Base-by-base conservation (phyloP, 1,284 basidiomycete species). In the Trametes pubescens region DNA sequence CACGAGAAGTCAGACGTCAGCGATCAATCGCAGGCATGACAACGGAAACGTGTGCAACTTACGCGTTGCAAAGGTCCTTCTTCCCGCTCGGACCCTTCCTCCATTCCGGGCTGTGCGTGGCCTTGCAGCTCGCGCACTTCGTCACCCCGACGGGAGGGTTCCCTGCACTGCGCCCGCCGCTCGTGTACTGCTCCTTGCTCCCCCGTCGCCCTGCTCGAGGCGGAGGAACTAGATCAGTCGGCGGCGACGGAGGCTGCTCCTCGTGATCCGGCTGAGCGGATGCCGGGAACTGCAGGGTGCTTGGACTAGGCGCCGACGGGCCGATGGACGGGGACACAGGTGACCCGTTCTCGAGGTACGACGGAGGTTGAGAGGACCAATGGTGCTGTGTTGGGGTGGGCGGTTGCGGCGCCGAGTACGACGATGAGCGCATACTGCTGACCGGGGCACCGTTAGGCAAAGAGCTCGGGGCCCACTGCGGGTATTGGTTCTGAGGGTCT, bases 11-110 rank as follows among this genome's bases (percentile, higher is more conserved):
- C 29, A 35, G 18, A 65, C 26, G 47, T 55, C 34, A 64, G 51
- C 54, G 22, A 64, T 52, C 47, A 16, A 18, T 21, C 58, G 65
- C 65, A 35, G 40, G 16, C 43, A 59, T 57, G 65, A 62, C 56
- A 74, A 62, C 52, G 63, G 65, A 68, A 67, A 69, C 62, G 64
- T 67, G 59, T 62, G 57, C 59, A 85, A 48, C 92, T 83, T 78
- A 96, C 92, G 95, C 95, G 79, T 97, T 97, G 77, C 95, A 97
- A 51, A 97, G 81, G 75, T 95, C 93, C 80, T 96, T 96, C 77
- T 93, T 91, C 18, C 95, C 95, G 71, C 86, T 93, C 60, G 92
- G 91, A 18, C 92, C 94, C 77, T 97, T 95, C 72, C 96, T 83
- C 96, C 96, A 98, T 77, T 98, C 96, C 0, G 96, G 96, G 71